Evolutionary conservation across 169 alveolate genomes (phyloP).

Genomic region (Plasmodium fragile): DNA sequence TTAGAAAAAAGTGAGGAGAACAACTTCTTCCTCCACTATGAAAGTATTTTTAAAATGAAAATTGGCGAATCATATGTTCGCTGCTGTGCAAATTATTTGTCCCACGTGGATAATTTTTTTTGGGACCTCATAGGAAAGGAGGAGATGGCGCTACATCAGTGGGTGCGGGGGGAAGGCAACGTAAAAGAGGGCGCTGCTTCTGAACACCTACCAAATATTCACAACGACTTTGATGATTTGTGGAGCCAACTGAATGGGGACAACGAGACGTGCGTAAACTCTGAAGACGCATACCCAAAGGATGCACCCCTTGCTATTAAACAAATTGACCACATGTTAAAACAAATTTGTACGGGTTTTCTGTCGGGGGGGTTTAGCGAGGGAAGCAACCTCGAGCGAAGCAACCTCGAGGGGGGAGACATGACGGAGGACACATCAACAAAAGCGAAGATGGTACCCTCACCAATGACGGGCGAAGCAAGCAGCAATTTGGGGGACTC

Average conservation of each 20-base stretch:
- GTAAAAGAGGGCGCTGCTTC: not conserved
- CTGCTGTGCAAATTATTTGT: conserved; percentile 1
- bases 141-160: not conserved
- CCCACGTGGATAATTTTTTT: conserved; percentile 12
- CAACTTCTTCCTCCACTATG: conserved; percentile 22
- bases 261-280: not conserved
- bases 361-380: not conserved
- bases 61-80: not conserved
- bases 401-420: not conserved
- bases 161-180: not conserved
- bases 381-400: not conserved
- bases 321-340: not conserved
- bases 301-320: not conserved
- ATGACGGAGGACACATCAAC: not conserved
- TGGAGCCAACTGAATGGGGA: not conserved
- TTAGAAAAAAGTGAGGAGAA: not conserved
- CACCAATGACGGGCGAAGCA: not conserved
- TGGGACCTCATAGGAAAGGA: conserved; percentile 15
- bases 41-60: conserved; percentile 16
- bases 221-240: not conserved
- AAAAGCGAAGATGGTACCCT: not conserved
- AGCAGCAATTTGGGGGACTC: not conserved
- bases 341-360: not conserved
- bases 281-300: not conserved
- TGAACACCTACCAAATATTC: not conserved